phyloP scores from a whole-genome alignment of 208 protist genomes.

The Leptomonas seymouri region DNA sequence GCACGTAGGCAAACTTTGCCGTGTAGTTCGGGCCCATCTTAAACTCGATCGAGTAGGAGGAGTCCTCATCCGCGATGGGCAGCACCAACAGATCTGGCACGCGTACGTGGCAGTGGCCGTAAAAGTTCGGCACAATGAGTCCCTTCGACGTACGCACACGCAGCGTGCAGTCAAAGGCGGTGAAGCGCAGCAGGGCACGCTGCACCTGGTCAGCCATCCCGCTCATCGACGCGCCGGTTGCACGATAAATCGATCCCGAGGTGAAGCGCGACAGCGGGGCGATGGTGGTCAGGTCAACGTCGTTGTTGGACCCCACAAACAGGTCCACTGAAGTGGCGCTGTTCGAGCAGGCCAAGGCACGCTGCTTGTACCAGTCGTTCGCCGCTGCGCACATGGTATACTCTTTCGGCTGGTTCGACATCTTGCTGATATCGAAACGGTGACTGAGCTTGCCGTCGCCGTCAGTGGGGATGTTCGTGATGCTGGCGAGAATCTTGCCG shows the following conservation, averaged over 20 bases:
- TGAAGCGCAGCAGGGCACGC: slow-evolving; percentile 84
- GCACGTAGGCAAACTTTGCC: slow-evolving; percentile 76
- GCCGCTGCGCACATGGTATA: slow-evolving; percentile 87
- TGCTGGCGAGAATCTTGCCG: slow-evolving; percentile 94
- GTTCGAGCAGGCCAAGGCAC: slow-evolving; percentile 90
- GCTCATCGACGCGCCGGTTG: slow-evolving; percentile 54
- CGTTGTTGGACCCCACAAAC: slow-evolving; percentile 64
- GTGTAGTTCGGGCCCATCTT: slow-evolving; percentile 62
- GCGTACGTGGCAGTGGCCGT: slow-evolving; percentile 97
- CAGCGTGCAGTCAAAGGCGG: slow-evolving; percentile 96
- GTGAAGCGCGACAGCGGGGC: slow-evolving; percentile 83
- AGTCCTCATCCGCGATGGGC: slow-evolving; percentile 92
- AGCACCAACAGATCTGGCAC: slow-evolving; percentile 95
- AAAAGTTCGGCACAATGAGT: slow-evolving; percentile 86
- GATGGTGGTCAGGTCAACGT: slow-evolving; percentile 93
- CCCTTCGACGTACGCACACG: slow-evolving; percentile 93
- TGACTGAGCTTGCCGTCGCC: slow-evolving; percentile 86
- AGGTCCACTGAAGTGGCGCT: slow-evolving; percentile 95
- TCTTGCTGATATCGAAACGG: slow-evolving; percentile 82
- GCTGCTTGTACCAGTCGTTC: slow-evolving; percentile 96
- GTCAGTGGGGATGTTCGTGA: slow-evolving; percentile 84
- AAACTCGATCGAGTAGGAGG: slow-evolving; percentile 86
- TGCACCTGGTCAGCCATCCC: slow-evolving; percentile 71
- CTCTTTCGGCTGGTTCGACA: slow-evolving; percentile 84
- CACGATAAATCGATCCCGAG: slow-evolving; percentile 72